Conservation (phyloP, 805 yeast genomes). For the Candida pini region DNA sequence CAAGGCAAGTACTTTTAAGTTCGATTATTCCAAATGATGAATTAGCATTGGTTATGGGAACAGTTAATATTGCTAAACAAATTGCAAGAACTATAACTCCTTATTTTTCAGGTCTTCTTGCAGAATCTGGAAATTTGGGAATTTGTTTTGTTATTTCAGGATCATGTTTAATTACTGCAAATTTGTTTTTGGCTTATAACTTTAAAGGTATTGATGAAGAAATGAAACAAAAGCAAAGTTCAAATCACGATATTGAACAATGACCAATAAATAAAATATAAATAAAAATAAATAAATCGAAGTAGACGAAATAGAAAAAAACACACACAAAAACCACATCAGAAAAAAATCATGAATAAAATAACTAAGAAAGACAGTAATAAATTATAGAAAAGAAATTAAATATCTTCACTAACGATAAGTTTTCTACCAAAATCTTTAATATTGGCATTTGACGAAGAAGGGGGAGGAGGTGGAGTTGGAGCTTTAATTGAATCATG, state of each 20-base stretch:
- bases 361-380: neutral
- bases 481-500: neutral
- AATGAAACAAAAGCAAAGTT: constrained; percentile 13
- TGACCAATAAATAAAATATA: neutral
- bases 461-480: constrained; percentile 2
- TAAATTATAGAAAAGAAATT: constrained; percentile 2
- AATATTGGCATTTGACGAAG: neutral
- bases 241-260: constrained; percentile 15
- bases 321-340: too few species aligned
- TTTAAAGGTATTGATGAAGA: constrained; percentile 36
- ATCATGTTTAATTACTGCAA: constrained; percentile 44
- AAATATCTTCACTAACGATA: constrained; percentile 18
- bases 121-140: constrained; percentile 42
- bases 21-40: constrained; percentile 58
- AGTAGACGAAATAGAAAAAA: too few species aligned
- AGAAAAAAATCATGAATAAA: neutral
- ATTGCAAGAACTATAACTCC: constrained; percentile 83
- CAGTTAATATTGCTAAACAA: constrained; percentile 82
- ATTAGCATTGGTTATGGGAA: constrained; percentile 73
- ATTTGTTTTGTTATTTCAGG: constrained; percentile 50
- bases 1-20: constrained; percentile 76
- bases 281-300: neutral
- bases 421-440: constrained; percentile 22
- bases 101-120: constrained; percentile 67
- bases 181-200: constrained; percentile 36